phyloP scores from a whole-genome alignment of 805 yeast species.

The Priceomyces medius region DNA sequence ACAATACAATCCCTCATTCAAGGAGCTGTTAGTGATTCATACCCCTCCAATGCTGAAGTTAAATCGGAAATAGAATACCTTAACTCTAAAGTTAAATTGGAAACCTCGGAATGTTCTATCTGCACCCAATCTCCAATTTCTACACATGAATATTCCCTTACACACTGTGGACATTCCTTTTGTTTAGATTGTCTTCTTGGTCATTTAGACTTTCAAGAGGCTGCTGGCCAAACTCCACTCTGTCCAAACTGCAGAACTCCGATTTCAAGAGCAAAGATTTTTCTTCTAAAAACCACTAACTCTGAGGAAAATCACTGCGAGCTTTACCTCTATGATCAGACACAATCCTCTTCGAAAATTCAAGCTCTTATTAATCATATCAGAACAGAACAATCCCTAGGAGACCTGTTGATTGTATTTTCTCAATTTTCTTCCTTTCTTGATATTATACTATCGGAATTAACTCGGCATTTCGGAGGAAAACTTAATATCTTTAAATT shows the following conservation, averaged over 20 bases:
- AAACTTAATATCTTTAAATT: conserved; percentile 65
- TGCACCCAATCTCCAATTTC: conserved; percentile 71
- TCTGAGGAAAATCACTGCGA: conserved; percentile 19
- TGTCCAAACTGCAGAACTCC: conserved; percentile 78
- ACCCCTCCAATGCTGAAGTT: conserved; percentile 20
- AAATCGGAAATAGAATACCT: conserved; percentile 26
- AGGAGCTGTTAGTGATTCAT: conserved; percentile 8
- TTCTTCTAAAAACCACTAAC: conserved; percentile 34
- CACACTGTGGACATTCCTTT: conserved; percentile 79
- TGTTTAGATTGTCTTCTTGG: conserved; percentile 73
- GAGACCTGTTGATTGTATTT: conserved; percentile 80
- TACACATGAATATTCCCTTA: conserved; percentile 52
- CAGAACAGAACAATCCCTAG: conserved; percentile 51
- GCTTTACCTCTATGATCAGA: conserved; percentile 46
- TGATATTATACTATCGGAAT: conserved; percentile 68
- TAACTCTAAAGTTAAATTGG: conserved; percentile 30
- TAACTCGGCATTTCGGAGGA: conserved; percentile 37
- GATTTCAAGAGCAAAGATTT: conserved; percentile 50
- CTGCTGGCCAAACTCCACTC: conserved; percentile 41
- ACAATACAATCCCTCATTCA: conserved; percentile 7
- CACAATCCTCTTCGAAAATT: conserved; percentile 66
- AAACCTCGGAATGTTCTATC: conserved; percentile 73
- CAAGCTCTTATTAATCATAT: conserved; percentile 66
- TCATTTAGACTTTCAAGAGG: conserved; percentile 69
- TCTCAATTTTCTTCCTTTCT: conserved; percentile 86